A percentile compares a stretch with the other conserved stretches of the same genome.
Conservation (phyloP, 2,329 filamentous ascomycete species). For the Cucurbitaria berberidis region DNA sequence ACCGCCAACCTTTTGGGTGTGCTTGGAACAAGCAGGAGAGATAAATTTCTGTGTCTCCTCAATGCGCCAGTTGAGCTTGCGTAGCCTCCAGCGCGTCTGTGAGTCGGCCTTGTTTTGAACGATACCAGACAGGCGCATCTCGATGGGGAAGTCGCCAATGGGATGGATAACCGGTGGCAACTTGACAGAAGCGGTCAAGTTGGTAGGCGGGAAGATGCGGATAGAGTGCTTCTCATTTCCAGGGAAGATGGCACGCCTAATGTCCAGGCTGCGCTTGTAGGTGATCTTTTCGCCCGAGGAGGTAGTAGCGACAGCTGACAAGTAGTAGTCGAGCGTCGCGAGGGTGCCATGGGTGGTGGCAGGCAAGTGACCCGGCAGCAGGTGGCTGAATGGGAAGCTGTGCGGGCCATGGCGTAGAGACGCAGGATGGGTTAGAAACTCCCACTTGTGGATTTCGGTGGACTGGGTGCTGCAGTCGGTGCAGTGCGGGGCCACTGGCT, state of each 20-base stretch:
- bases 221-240: constrained; percentile 86
- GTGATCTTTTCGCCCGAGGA: constrained; percentile 67
- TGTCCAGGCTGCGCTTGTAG: constrained; percentile 70
- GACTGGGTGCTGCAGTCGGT: constrained; percentile 73
- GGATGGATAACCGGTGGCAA: constrained; percentile 86
- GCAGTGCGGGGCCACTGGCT: constrained; percentile 81
- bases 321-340: constrained; percentile 77
- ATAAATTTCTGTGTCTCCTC: constrained; percentile 84
- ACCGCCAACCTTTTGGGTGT: constrained; percentile 69
- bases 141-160: constrained; percentile 78
- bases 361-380: constrained; percentile 85
- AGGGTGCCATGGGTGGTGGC: constrained; percentile 78
- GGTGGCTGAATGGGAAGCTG: constrained; percentile 85
- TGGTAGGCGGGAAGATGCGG: constrained; percentile 94
- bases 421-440: constrained; percentile 62
- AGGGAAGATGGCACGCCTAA: constrained; percentile 80
- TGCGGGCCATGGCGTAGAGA: constrained; percentile 63
- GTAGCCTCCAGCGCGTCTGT: constrained; percentile 85
- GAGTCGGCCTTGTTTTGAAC: constrained; percentile 70
- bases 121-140: constrained; percentile 85
- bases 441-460: constrained; percentile 79
- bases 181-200: constrained; percentile 84
- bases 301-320: constrained; percentile 60
- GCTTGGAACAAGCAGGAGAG: constrained; percentile 79
- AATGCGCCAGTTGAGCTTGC: constrained; percentile 90